Evolutionary conservation across 2,329 filamentous ascomycete genomes (phyloP), one percentile per base, ranked within the genome.

Genomic region (Hymenotorrendiella dingleyae): DNA sequence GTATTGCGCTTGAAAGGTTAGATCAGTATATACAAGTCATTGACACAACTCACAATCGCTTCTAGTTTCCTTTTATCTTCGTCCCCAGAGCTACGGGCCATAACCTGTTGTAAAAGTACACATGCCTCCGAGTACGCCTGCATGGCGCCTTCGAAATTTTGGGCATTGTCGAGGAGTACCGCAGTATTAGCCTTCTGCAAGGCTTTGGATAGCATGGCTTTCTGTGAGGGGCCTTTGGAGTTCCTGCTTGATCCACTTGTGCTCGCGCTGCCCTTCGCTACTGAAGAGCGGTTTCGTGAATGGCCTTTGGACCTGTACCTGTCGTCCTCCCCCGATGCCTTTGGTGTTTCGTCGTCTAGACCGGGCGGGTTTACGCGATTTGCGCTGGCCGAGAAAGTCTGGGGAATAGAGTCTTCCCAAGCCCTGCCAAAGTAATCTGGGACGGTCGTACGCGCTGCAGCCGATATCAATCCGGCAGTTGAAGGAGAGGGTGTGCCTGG

Each of bases 131-230:
- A 73, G 62, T 98, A 98, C 11, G 91, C 89, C 57, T 88, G 80
- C 60, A 94, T 82, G 14, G 93, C 93, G 29, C 87, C 89, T 62
- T 91, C 86, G 50, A 93, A 91, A 59, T 97, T 95, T 58, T 93
- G 86, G 11, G 88, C 89, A 74, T 96, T 97, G 66, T 98, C 93
- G 29, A 98, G 76, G 53, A 96, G 77, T 20, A 98, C 93, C 17
- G 93, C 93, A 10, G 87, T 91, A 60, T 98, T 96, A 37, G 93
- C 93, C 67, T 96, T 95, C 61, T 94, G 85, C 42, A 98, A 70
- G 1, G 93, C 93, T 55, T 86, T 86, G n/a, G 91, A 95, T 26
- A 98, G 74, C 90, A 97, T 97, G 9, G 83, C 86, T 69, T 96
- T 97, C 62, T 97, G 85, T 1, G 85, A 88, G 11, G 78, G 78